phyloP scores from a whole-genome alignment of 2,329 filamentous ascomycete genomes.

The Leptographium lundbergii region DNA sequence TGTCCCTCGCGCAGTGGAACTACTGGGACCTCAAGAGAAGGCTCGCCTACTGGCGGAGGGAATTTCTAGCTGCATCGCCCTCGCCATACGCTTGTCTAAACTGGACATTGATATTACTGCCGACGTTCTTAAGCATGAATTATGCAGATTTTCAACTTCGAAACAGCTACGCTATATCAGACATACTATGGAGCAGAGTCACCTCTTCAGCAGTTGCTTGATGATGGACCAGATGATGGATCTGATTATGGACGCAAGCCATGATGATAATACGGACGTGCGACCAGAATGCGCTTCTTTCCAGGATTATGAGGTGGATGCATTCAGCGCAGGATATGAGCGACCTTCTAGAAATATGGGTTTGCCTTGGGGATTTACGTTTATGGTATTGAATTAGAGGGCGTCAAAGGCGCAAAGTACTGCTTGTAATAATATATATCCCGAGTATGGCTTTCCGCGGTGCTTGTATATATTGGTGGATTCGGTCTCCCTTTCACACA shows the following conservation, averaged over 20 bases:
- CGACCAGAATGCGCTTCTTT: conserved; percentile 7
- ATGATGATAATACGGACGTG: conserved; percentile 11
- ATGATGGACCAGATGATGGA: conserved; percentile 19
- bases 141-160: conserved; percentile 19
- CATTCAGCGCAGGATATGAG: conserved; percentile 17
- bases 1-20: conserved; percentile 15
- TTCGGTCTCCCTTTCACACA: not conserved
- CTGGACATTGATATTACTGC: conserved; percentile 11
- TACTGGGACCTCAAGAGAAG: conserved; percentile 20
- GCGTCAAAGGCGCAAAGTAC: not conserved
- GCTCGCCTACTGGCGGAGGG: conserved; percentile 22
- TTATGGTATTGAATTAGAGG: conserved; percentile 23
- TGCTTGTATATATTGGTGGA: not conserved
- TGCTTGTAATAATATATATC: not conserved
- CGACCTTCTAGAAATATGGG: conserved; percentile 23
- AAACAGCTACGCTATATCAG: conserved; percentile 18
- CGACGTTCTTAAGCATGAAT: conserved; percentile 15
- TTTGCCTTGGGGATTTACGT: conserved; percentile 23
- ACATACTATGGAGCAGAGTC: conserved; percentile 18
- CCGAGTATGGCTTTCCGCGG: not conserved
- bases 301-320: conserved; percentile 15
- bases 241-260: conserved; percentile 19
- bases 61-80: conserved; percentile 20
- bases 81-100: conserved; percentile 16
- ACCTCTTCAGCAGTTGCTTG: conserved; percentile 20